These are phyloP conservation scores for Westerdykella aurantiaca DNA, from an alignment of 2,329 filamentous ascomycete genomes.

Conservation along the genomic window DNA sequence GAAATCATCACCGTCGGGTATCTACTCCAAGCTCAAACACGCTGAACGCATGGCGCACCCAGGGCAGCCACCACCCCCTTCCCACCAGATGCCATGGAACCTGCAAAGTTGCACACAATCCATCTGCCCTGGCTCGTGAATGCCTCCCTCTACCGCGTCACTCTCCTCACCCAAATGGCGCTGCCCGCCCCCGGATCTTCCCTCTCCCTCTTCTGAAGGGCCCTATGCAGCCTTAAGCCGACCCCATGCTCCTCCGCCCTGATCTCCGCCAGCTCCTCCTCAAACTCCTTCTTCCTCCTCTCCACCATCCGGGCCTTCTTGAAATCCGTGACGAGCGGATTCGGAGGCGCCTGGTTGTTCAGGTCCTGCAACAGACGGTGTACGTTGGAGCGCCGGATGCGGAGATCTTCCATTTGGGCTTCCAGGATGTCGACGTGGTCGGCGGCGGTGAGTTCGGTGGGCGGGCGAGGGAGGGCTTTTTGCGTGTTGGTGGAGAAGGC, in stretches of 20 bases:
- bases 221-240: conserved; percentile 37
- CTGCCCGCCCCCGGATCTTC: conserved; percentile 31
- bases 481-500: conserved; percentile 22
- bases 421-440: conserved; percentile 36
- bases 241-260: conserved; percentile 36
- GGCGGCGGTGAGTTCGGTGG: conserved; percentile 27
- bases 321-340: conserved; percentile 36
- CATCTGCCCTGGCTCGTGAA: too few species aligned
- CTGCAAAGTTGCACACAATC: too few species aligned
- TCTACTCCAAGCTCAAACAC: too few species aligned
- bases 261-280: conserved; percentile 36
- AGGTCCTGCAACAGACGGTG: conserved; percentile 33
- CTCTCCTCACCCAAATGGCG: conserved; percentile 37
- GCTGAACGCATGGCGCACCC: too few species aligned
- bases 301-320: conserved; percentile 30
- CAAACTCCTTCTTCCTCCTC: conserved; percentile 30
- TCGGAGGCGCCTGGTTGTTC: conserved; percentile 30
- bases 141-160: conserved; percentile 20
- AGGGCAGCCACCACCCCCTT: too few species aligned
- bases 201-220: conserved; percentile 35
- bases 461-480: conserved; percentile 37
- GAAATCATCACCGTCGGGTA: too few species aligned
- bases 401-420: conserved; percentile 37
- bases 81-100: too few species aligned
- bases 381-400: conserved; percentile 34